Conservation (phyloP, 1,284 basidiomycete species). For the Heterobasidion irregulare region DNA sequence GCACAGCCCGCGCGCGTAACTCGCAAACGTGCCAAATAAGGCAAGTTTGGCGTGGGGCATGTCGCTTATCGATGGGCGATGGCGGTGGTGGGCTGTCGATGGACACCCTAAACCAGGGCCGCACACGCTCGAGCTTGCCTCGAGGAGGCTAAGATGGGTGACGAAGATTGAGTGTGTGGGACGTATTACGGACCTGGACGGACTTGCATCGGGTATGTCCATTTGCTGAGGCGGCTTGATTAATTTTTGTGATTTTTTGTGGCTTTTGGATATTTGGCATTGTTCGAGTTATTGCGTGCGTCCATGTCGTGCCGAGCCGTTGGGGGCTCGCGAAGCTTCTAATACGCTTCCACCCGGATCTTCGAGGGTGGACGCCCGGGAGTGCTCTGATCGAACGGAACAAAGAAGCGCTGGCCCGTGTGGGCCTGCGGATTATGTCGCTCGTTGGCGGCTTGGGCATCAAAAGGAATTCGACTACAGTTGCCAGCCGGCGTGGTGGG, state of each 20-base stretch:
- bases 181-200: not conserved
- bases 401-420: not conserved
- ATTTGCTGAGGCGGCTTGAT: no score
- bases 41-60: not conserved
- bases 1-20: no score
- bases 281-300: no score
- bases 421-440: not conserved
- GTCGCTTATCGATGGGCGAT: conserved; percentile 4
- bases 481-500: no score
- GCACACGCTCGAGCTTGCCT: not conserved
- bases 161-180: not conserved
- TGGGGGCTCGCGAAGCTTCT: not conserved
- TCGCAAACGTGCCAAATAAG: not conserved
- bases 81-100: not conserved
- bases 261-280: no score
- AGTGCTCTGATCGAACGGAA: not conserved
- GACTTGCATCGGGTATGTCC: not conserved
- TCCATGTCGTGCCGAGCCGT: not conserved
- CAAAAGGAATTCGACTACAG: no score
- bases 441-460: no score
- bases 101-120: not conserved
- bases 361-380: not conserved
- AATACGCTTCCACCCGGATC: conserved; percentile 1
- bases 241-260: no score
- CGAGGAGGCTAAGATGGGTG: not conserved